Percentiles rank a stretch among this genome's conserved stretches.
These are phyloP conservation scores for Fusarium anguioides DNA, from an alignment of 2,329 filamentous ascomycete genomes.

Conservation along the genomic window DNA sequence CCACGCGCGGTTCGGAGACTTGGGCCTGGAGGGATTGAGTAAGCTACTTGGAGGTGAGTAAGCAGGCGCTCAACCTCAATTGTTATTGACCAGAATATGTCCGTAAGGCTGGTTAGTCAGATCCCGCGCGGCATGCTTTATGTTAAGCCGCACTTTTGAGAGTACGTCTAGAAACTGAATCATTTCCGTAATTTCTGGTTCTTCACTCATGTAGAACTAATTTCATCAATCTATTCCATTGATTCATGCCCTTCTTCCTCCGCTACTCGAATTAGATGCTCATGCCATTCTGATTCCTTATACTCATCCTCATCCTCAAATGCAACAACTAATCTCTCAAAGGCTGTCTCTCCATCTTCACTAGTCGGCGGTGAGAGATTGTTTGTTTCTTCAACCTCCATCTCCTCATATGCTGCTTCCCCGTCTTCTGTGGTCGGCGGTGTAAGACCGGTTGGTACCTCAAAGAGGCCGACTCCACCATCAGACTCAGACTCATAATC, in stretches of 20 bases:
- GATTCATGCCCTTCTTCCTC: not conserved
- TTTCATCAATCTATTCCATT: not conserved
- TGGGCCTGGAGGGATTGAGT: not conserved
- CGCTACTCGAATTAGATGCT: not conserved
- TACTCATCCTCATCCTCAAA: not conserved
- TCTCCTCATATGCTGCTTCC: not conserved
- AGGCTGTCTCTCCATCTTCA: conserved; percentile 5
- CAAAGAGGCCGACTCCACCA: not conserved
- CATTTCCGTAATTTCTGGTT: too few relatives aligned
- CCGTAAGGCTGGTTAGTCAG: too few relatives aligned
- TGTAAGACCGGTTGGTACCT: not conserved
- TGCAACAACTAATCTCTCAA: not conserved
- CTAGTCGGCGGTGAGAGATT: not conserved
- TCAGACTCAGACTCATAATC: too few relatives aligned
- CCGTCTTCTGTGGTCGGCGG: conserved; percentile 4
- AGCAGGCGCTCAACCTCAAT: too few relatives aligned
- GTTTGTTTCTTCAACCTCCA: not conserved
- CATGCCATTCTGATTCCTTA: not conserved
- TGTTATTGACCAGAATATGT: too few relatives aligned
- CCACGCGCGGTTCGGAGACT: conserved; percentile 1
- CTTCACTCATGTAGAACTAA: too few relatives aligned
- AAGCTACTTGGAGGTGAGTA: not conserved
- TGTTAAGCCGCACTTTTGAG: too few relatives aligned
- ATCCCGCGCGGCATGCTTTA: rapidly evolving
- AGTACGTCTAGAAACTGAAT: too few relatives aligned